Evolutionary conservation across 176 grass and related monocot genomes (phyloP).

Genomic region (Bonia amplexicaulis): DNA sequence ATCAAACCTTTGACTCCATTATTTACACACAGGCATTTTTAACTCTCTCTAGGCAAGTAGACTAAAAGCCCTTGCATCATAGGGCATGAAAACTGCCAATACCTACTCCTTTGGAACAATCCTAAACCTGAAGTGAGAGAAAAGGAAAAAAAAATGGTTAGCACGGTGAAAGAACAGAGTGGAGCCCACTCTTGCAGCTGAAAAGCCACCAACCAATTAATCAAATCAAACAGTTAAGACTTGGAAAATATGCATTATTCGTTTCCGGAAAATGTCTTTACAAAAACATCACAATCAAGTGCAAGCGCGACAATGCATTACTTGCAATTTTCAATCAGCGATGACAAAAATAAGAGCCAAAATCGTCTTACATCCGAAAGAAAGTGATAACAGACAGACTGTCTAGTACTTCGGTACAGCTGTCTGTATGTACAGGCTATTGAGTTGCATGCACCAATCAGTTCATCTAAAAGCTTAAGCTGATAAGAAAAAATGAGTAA

Average conservation of each 20-base stretch:
- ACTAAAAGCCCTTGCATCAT: background rate
- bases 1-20: conserved; percentile 29
- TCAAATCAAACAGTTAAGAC: background rate
- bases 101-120: background rate
- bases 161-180: background rate
- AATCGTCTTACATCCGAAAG: background rate
- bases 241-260: background rate
- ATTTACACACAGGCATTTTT: background rate
- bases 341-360: background rate
- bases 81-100: conserved; percentile 6
- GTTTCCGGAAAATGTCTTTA: background rate
- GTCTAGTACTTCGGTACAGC: background rate
- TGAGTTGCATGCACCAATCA: too few species aligned
- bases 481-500: too few species aligned
- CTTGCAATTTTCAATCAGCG: background rate
- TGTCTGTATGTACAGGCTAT: background rate
- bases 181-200: background rate
- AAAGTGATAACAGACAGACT: background rate
- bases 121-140: background rate
- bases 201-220: background rate
- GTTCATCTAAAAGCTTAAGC: too few species aligned
- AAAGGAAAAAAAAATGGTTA: background rate
- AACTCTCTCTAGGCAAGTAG: background rate
- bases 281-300: background rate
- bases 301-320: background rate